Percentiles rank a stretch among this genome's conserved stretches.
phyloP scores from a whole-genome alignment of 192 early-diverging fungal species.

The Linnemannia elongata region DNA sequence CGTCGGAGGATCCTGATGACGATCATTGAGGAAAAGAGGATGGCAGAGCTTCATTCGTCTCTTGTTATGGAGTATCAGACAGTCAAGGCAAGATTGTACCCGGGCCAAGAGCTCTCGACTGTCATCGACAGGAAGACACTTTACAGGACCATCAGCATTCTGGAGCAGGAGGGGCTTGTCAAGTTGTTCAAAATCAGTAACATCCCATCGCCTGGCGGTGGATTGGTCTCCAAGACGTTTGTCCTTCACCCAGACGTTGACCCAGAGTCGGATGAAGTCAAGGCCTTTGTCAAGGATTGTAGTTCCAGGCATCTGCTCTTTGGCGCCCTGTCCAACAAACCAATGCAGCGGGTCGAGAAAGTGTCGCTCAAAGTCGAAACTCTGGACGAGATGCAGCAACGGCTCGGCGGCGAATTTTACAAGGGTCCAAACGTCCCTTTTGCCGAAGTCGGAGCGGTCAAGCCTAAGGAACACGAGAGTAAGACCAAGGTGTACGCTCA shows the following conservation, averaged over 20 bases:
- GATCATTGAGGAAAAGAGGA: slow-evolving; percentile 53
- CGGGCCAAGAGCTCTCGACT: slow-evolving; percentile 22
- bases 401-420: slow-evolving; percentile 38
- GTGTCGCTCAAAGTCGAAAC: slow-evolving; percentile 56
- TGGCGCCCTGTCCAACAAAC: slow-evolving; percentile 38
- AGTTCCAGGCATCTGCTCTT: slow-evolving; percentile 54
- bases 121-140: slow-evolving; percentile 71
- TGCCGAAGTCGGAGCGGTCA: slow-evolving; percentile 3
- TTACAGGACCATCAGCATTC: slow-evolving; percentile 49
- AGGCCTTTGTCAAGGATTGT: slow-evolving; percentile 60
- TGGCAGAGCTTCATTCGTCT: slow-evolving; percentile 48
- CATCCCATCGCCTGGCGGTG: slow-evolving; percentile 64
- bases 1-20: slow-evolving; percentile 46
- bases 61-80: slow-evolving; percentile 53
- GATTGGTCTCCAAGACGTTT: slow-evolving; percentile 45
- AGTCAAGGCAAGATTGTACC: slow-evolving; percentile 30
- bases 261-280: slow-evolving; percentile 54
- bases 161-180: slow-evolving; percentile 63
- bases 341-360: slow-evolving; percentile 22
- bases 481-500: slow-evolving; percentile 15
- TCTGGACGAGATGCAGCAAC: slow-evolving; percentile 55
- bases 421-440: slow-evolving; percentile 20
- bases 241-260: slow-evolving; percentile 61
- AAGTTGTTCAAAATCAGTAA: slow-evolving; percentile 57
- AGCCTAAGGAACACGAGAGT: background rate